Conservation (phyloP, 148 eudicot species). For the Nepenthes gracilis region DNA sequence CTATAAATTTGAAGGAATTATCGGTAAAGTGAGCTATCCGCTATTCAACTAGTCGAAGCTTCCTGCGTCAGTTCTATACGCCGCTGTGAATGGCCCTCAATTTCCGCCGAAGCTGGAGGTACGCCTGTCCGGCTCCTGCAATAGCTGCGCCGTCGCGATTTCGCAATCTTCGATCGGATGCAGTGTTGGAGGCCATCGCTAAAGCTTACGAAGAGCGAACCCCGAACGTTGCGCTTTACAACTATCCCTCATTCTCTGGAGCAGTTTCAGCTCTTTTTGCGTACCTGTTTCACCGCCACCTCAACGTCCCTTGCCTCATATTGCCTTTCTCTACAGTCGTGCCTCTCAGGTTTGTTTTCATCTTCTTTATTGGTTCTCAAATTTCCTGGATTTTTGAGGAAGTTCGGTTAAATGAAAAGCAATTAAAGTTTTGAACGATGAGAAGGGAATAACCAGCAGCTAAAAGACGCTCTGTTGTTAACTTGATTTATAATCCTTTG, state of each 20-base stretch:
- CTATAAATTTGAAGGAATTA: no score
- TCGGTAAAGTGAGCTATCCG: no score
- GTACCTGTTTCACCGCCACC: conserved; percentile 25
- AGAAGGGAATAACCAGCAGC: no score
- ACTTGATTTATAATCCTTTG: no score
- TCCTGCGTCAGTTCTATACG: no score
- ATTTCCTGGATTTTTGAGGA: no score
- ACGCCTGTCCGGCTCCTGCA: neutral
- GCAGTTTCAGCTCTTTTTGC: conserved; percentile 79
- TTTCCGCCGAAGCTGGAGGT: conserved; percentile 8
- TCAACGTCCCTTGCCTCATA: conserved; percentile 54
- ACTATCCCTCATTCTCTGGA: conserved; percentile 84
- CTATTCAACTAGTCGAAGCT: no score
- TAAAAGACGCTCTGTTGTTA: no score
- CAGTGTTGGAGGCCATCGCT: conserved; percentile 49
- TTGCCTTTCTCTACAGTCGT: conserved; percentile 71
- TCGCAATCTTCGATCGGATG: conserved; percentile 57
- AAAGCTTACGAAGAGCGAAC: conserved; percentile 37
- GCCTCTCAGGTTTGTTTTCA: conserved; percentile 57
- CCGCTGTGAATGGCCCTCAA: neutral
- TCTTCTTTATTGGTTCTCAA: neutral
- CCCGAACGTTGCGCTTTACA: conserved; percentile 56
- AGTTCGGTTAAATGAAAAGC: no score
- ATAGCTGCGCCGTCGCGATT: neutral
- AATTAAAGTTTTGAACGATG: no score